These are phyloP conservation scores for Chara braunii DNA, from an alignment of 139 green algal species.

Conservation along the genomic window DNA sequence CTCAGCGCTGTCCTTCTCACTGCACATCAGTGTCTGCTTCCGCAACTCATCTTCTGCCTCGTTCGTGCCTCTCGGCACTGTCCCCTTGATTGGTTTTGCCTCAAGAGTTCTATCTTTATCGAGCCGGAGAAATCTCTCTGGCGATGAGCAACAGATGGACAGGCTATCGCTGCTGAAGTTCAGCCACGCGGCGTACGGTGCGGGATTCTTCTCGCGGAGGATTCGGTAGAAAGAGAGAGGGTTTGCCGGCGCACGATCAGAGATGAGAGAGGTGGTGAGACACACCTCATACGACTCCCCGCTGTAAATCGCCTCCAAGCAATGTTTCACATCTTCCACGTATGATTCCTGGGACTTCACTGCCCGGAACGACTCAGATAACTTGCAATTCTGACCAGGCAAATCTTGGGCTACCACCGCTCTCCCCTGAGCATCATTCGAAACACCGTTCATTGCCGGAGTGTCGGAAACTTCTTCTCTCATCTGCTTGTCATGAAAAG, in stretches of 20 bases:
- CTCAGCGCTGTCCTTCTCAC: conserved; percentile 90
- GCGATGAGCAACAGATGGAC: conserved; percentile 74
- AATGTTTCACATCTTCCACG: conserved; percentile 62
- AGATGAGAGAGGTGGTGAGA: conserved; percentile 58
- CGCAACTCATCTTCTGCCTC: conserved; percentile 50
- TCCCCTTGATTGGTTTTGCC: conserved; percentile 91
- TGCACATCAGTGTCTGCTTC: conserved; percentile 12
- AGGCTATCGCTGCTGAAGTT: conserved; percentile 55
- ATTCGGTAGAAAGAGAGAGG: conserved; percentile 61
- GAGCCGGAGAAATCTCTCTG: conserved; percentile 85
- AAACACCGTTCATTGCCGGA: too few species aligned
- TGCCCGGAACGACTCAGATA: not conserved
- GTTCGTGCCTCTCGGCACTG: conserved; percentile 17
- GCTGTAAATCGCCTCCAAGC: conserved; percentile 4
- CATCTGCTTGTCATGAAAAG: too few species aligned
- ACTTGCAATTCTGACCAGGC: too few species aligned
- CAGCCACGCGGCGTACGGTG: conserved; percentile 86
- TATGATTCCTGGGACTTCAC: conserved; percentile 51
- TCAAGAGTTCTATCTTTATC: conserved; percentile 63
- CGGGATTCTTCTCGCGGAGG: conserved; percentile 81
- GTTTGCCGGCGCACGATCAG: conserved; percentile 7
- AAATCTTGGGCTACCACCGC: too few species aligned
- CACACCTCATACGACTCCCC: conserved; percentile 97
- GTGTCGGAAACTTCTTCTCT: too few species aligned
- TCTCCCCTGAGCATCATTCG: too few species aligned